Evolutionary conservation across 106 monocot species (phyloP).

Genomic region (Acorus gramineus): DNA sequence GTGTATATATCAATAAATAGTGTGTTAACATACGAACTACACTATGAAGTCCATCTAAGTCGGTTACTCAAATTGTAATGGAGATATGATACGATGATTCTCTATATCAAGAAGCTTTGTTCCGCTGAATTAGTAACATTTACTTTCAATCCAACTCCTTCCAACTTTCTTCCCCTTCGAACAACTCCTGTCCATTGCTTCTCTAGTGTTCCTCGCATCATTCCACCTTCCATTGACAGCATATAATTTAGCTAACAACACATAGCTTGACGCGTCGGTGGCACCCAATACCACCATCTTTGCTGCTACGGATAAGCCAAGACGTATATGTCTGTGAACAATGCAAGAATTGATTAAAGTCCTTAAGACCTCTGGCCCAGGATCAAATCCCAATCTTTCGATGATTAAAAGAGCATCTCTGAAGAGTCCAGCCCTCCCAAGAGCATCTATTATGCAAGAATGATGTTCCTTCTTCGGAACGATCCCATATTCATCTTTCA

Average conservation of each 20-base stretch:
- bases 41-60: too few species aligned
- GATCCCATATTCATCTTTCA: constrained; percentile 8
- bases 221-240: constrained; percentile 11
- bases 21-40: too few species aligned
- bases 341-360: constrained; percentile 16
- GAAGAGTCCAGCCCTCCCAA: constrained; percentile 17
- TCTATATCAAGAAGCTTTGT: too few species aligned
- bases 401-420: constrained; percentile 16
- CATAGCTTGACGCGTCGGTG: constrained; percentile 4
- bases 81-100: too few species aligned
- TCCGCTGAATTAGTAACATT: too few species aligned
- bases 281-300: constrained; percentile 14
- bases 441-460: constrained; percentile 17
- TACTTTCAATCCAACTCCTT: constrained; percentile 14
- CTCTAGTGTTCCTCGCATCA: constrained; percentile 9
- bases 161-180: background rate
- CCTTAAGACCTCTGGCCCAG: constrained; percentile 9
- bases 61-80: too few species aligned
- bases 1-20: too few species aligned
- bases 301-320: constrained; percentile 13
- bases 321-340: background rate
- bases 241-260: constrained; percentile 16
- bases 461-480: constrained; percentile 9
- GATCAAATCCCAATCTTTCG: background rate
- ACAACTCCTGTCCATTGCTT: constrained; percentile 1